phyloP scores from a whole-genome alignment of 2,329 filamentous ascomycete species.

The Ophiostoma montium region DNA sequence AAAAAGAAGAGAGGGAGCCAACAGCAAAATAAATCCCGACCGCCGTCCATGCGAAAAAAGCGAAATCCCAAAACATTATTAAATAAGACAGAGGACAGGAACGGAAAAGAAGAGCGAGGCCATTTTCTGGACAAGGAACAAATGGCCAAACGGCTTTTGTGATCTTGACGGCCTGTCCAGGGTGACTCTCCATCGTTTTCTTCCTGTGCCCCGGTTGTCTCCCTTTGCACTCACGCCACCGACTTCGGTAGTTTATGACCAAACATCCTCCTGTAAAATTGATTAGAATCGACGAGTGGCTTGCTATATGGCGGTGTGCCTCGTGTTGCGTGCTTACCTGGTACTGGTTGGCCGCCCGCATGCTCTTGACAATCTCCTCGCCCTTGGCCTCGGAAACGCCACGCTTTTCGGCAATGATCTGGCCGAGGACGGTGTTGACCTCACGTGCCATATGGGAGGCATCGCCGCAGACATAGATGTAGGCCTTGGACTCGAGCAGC shows the following conservation, averaged over 20 bases:
- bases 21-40: neutral
- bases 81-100: too few species aligned
- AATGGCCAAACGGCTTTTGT: too few species aligned
- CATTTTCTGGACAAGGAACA: too few species aligned
- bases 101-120: too few species aligned
- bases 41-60: neutral
- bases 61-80: neutral
- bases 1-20: neutral
- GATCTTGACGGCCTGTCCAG: neutral
- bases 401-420: constrained; percentile 76
- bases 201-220: too few species aligned
- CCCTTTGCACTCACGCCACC: too few species aligned
- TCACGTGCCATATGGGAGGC: constrained; percentile 94
- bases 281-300: constrained; percentile 2
- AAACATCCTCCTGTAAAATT: constrained; percentile 50
- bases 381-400: constrained; percentile 73
- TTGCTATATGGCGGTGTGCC: too few species aligned
- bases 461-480: constrained; percentile 97
- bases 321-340: constrained; percentile 43
- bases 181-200: too few species aligned
- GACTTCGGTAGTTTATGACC: constrained; percentile 35
- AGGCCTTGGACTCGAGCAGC: constrained; percentile 72
- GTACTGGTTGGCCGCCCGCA: constrained; percentile 91
- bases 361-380: constrained; percentile 92
- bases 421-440: constrained; percentile 72